Base-by-base conservation (phyloP, 768 basidiomycete genomes). In the Phanerochaete sordida region DNA sequence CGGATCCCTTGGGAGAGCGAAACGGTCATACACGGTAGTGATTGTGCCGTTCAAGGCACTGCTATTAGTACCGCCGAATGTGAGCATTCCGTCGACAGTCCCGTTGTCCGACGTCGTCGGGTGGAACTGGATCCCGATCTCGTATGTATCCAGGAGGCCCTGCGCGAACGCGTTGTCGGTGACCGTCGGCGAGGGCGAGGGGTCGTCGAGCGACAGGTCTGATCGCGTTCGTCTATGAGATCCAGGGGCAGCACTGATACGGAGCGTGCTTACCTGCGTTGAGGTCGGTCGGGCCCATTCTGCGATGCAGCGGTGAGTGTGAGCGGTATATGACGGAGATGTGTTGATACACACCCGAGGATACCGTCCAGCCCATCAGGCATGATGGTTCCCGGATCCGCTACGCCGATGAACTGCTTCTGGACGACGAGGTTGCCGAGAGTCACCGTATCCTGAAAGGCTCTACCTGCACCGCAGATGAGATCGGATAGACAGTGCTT, bases 211-310 rank as follows among this genome's bases (percentile, higher is more conserved):
- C n/a, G n/a, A n/a, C n/a, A n/a, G n/a, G n/a, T n/a, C n/a, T n/a
- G n/a, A n/a, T n/a, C n/a, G n/a, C n/a, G n/a, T n/a, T n/a, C n/a
- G n/a, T n/a, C 56, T 57, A n/a, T 46, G 13, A 35, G 6, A 21
- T 26, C 23, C 26, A 4, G 24, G 27, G 24, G 15, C 7, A 21
- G 28, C 28, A 1, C 7, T 33, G 15, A 12, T 4, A n/a, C 9
- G 39, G 11, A 11, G 19, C 4, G 7, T 51, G 13, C 16, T 19
- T 28, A 66, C 67, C 62, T 46, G 64, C 46, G 9, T 79, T 82
- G 16, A 83, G 72, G 63, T 79, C 77, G 1, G 72, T 72, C 6
- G 82, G 81, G 7, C 83, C 83, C 21, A 82, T 74, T 5, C 67
- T 68, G 31, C 8, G 19, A 43, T 43, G 6, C 13, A 13, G 33